phyloP scores from a whole-genome alignment of 1,139 yeast genomes.

The Yamadazyma jaroonii region DNA sequence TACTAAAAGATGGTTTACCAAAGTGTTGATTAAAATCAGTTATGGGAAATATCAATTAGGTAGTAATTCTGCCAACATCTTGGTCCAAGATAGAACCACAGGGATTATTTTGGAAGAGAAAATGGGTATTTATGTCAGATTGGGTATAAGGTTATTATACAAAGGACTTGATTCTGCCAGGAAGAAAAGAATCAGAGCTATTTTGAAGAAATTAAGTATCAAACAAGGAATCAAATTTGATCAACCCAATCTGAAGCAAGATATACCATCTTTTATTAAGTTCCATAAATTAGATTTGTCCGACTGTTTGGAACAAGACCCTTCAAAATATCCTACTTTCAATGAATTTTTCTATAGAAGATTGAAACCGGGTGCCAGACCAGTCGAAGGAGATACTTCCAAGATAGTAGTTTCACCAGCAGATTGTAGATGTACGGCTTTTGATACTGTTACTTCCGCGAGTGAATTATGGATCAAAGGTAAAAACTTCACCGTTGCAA shows the following conservation, averaged over 20 bases:
- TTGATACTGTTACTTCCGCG: constrained; percentile 59
- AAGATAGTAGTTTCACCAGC: constrained; percentile 75
- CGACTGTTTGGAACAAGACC: constrained; percentile 57
- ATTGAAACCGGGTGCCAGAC: constrained; percentile 69
- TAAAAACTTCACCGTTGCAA: constrained; percentile 63
- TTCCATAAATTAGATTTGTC: constrained; percentile 75
- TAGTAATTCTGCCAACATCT: constrained; percentile 86
- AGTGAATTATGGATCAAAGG: constrained; percentile 91
- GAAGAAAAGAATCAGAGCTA: constrained; percentile 50
- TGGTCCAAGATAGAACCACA: constrained; percentile 87
- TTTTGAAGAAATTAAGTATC: constrained; percentile 63
- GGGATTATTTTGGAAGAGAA: constrained; percentile 90
- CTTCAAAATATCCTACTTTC: constrained; percentile 60
- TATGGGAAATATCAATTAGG: constrained; percentile 89
- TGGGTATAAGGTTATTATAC: constrained; percentile 83
- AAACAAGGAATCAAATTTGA: constrained; percentile 89
- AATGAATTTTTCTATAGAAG: constrained; percentile 87
- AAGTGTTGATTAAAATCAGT: constrained; percentile 75
- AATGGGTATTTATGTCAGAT: constrained; percentile 82
- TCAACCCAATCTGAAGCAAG: constrained; percentile 57
- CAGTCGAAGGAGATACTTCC: constrained; percentile 56
- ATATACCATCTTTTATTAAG: constrained; percentile 73
- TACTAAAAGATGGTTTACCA: constrained; percentile 84
- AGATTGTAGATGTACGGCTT: constrained; percentile 81
- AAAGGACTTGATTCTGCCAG: constrained; percentile 64